Conservation (phyloP, 768 basidiomycete genomes). For the Suillus sp. region DNA sequence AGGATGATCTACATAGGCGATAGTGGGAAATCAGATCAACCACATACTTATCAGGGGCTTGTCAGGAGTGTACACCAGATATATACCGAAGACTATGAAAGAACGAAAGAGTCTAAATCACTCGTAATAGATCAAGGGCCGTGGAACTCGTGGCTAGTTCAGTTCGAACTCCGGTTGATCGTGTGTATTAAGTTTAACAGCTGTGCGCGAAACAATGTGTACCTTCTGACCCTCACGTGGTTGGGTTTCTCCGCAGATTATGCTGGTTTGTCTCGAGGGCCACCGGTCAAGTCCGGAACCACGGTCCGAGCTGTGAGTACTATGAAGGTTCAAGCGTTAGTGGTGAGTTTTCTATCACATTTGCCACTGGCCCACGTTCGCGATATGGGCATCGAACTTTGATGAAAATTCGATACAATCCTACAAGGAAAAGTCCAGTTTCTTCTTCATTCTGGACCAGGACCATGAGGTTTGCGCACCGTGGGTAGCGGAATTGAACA, state of each 20-base stretch:
- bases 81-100: neutral
- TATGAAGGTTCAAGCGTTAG: neutral
- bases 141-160: neutral
- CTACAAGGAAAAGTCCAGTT: neutral
- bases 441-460: neutral
- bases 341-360: neutral
- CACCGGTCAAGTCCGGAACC: neutral
- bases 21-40: neutral
- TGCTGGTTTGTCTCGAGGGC: neutral
- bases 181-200: neutral
- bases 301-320: neutral
- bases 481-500: neutral
- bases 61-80: neutral
- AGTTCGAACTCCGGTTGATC: neutral
- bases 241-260: neutral
- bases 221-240: neutral
- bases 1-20: neutral
- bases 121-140: neutral
- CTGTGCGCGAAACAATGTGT: neutral
- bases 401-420: neutral
- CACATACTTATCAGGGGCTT: neutral
- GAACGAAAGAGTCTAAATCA: constrained; percentile 4
- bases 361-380: constrained; percentile 1
- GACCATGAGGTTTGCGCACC: neutral
- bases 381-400: neutral